Base-by-base conservation (phyloP, 495 filamentous ascomycete species). In the Penicillium robsamsonii region DNA sequence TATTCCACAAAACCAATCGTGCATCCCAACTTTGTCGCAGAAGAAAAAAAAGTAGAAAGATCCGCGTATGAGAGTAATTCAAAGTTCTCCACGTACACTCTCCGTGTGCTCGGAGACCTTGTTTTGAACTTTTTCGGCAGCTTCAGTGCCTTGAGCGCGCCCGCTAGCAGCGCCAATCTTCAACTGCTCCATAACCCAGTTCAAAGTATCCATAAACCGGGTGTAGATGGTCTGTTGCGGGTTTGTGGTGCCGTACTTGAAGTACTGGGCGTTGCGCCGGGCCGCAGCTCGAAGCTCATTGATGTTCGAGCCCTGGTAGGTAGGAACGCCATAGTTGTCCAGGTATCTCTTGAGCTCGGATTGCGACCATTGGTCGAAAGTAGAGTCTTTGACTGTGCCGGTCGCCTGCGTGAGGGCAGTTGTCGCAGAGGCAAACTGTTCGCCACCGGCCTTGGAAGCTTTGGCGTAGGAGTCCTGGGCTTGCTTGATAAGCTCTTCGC, bases 341-440 rank as follows among this genome's bases (percentile, higher is more conserved):
- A 93, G 79, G 58, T 91, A 93, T 13, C 81, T 74, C 76, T 93
- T 93, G 50, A 96, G 76, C 18, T 96, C 91, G 15, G 82, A 86
- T 29, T 85, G 84, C 50, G 88, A 88, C 91, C 91, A 96, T 2
- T 83, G 86, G 46, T 94, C 86, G 59, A 94, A 94, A 4, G 84
- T 80, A 17, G 69, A 71, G 17, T 87, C 82, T 76, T 92, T 93
- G 44, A 80, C 87, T 5, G 77, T 63, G 53, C 83, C 83, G 10
- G 90, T 92, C 10, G 84, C 86, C 31, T 82, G 71, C 3, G 87
- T 77, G 9, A 93, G 75, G 56, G 87, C 87, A 24, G 85, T 87
- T 18, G 90, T 92, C 17, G 86, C 84, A 7, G 88, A 89, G 18
- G 88, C 88, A 55, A 86, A 91, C 20, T 81, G 79, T 12, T 69